Evolutionary conservation across 139 green algal species (phyloP).

Genomic region (Haematococcus sp.): DNA sequence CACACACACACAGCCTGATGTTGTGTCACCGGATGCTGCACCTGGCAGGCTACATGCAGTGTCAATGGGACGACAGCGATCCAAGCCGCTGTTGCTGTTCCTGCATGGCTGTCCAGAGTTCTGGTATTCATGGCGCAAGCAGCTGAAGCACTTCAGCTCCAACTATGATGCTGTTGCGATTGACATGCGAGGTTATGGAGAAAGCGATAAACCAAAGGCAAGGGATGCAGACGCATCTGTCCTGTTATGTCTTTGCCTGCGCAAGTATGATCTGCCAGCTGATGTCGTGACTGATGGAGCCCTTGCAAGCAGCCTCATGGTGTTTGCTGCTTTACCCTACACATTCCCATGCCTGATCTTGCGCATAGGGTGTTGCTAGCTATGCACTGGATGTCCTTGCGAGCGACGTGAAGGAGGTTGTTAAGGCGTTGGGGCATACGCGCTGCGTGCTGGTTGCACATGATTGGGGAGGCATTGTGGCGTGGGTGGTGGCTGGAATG

Average conservation of each 20-base stretch:
- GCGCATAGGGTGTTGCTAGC: slow-evolving; percentile 30
- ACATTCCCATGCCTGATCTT: no score
- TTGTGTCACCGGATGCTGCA: not conserved
- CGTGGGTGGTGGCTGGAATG: slow-evolving; percentile 41
- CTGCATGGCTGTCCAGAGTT: slow-evolving; percentile 67
- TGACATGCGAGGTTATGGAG: slow-evolving; percentile 59
- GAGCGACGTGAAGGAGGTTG: slow-evolving; percentile 37
- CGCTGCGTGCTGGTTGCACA: slow-evolving; percentile 61
- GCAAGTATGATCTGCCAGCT: no score
- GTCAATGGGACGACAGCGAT: slow-evolving; percentile 19
- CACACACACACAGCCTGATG: no score
- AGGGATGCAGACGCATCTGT: not conserved
- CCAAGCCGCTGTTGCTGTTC: slow-evolving; percentile 57
- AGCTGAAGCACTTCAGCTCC: slow-evolving; percentile 33
- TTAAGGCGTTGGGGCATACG: slow-evolving; percentile 46
- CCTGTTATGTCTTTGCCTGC: no score
- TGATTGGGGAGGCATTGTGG: slow-evolving; percentile 56
- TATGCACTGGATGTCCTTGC: slow-evolving; percentile 49
- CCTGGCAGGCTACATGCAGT: slow-evolving; percentile 40
- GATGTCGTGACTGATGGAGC: no score
- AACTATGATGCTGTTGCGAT: slow-evolving; percentile 61
- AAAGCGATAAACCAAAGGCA: slow-evolving; percentile 46
- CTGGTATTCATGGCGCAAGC: slow-evolving; percentile 46
- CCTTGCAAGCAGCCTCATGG: no score
- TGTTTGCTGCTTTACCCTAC: no score